phyloP scores from a whole-genome alignment of 1,284 basidiomycete species.

The Rhodotorula sp. region DNA sequence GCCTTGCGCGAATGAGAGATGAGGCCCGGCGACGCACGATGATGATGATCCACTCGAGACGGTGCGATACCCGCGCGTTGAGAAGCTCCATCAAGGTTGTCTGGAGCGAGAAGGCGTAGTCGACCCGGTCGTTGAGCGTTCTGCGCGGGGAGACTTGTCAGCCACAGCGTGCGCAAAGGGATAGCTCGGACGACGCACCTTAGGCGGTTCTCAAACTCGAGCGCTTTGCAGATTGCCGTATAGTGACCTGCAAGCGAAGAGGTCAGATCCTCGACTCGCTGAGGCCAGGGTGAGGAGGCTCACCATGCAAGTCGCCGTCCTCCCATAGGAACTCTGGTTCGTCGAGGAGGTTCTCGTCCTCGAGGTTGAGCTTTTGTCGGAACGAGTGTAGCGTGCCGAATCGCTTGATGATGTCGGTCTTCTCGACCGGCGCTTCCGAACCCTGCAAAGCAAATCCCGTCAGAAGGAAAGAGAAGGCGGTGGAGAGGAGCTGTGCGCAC shows the following conservation, averaged over 20 bases:
- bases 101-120: slow-evolving; percentile 43
- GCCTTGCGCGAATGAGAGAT: not conserved
- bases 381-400: slow-evolving; percentile 43
- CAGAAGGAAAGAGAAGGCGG: not conserved
- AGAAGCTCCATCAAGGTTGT: slow-evolving; percentile 42
- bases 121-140: slow-evolving; percentile 42
- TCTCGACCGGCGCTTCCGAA: slow-evolving; percentile 40
- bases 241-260: slow-evolving; percentile 10
- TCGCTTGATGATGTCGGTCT: slow-evolving; percentile 43
- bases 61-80: slow-evolving; percentile 42
- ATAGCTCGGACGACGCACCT: slow-evolving; percentile 3
- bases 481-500: not conserved
- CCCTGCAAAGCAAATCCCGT: slow-evolving; percentile 7
- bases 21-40: slow-evolving; percentile 17
- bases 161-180: not conserved
- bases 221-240: slow-evolving; percentile 31
- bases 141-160: not conserved
- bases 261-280: too few relatives aligned
- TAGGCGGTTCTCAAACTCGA: slow-evolving; percentile 35
- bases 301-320: slow-evolving; percentile 28
- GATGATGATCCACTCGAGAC: slow-evolving; percentile 46
- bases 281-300: not conserved
- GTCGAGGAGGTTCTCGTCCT: slow-evolving; percentile 44
- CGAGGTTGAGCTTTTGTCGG: slow-evolving; percentile 44
- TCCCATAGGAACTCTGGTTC: slow-evolving; percentile 43